Conservation (phyloP, 192 early-diverging fungal genomes). For the Rhizoclosmatium globosum region DNA sequence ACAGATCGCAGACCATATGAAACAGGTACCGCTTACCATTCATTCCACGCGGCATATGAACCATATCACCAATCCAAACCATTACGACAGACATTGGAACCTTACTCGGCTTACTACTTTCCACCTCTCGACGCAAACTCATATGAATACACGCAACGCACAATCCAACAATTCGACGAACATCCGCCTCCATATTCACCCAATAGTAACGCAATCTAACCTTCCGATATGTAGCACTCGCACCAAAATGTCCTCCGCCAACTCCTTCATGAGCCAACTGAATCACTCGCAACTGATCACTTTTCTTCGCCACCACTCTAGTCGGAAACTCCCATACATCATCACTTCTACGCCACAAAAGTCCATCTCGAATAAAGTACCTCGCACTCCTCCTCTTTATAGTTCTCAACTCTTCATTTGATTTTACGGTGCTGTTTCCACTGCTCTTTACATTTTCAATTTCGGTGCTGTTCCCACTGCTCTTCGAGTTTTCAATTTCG, state of each 20-base stretch:
- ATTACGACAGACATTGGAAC: neutral
- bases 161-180: neutral
- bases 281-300: neutral
- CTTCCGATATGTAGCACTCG: neutral
- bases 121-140: neutral
- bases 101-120: neutral
- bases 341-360: neutral
- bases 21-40: constrained; percentile 17
- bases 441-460: neutral
- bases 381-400: neutral
- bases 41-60: neutral
- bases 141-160: neutral
- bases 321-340: neutral
- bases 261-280: constrained; percentile 3
- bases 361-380: neutral
- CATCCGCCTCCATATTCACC: neutral
- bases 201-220: neutral
- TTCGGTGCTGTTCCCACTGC: no score
- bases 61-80: neutral
- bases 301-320: neutral
- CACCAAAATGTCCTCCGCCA: neutral
- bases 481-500: neutral
- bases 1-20: neutral
- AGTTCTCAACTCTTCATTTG: no score
- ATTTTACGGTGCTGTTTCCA: neutral